Evolutionary conservation across 208 protist genomes (phyloP), one percentile per base, ranked within the genome.

Genomic region (Wallacemonas sp.): DNA sequence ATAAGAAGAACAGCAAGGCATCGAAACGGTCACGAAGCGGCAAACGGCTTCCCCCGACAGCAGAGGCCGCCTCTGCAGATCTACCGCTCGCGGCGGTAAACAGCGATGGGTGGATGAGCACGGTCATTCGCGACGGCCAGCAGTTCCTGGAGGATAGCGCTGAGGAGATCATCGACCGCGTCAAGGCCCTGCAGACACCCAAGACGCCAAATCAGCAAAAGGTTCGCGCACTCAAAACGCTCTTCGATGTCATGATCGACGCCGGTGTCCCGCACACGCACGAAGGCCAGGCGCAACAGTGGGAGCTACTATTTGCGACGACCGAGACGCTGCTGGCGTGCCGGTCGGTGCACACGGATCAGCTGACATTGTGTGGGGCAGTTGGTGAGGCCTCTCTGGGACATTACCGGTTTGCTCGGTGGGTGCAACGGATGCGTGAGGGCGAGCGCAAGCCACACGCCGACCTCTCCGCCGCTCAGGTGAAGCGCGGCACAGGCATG

Each of bases 381-480:
- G 39, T 87, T 17, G 56, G 75, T 8, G 74, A 55, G 11, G 81
- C 87, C 1, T 70, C 84, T 12, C 59, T 33, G 22, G 73, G 81
- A 53, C 75, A 94, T 34, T 96, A 94, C 70, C 79, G 80, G 15
- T 91, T 82, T 49, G 74, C 79, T 0, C 90, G 90, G 15, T 94
- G 87, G 86, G 63, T 95, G 51, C 87, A 96, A 72, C 80, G 86
- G 1, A 81, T 97, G 84, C 87, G 88, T 2, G 87, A 93, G 58
- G 86, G 84, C 30, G 77, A 88, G 67, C 77, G 80, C 11, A 82
- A 81, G 46, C 88, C 87, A 41, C 84, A 95, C 72, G 75, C 77
- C 61, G 92, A 97, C 66, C 82, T 97, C 39, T 94, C 84, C 31
- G 88, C 56, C 0, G 92, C 92, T 1, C 92, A 97, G 73, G 84